Evolutionary conservation across 2,329 filamentous ascomycete genomes (phyloP), one percentile per base, ranked within the genome.

Genomic region (Akanthomyces uredinophilus): DNA sequence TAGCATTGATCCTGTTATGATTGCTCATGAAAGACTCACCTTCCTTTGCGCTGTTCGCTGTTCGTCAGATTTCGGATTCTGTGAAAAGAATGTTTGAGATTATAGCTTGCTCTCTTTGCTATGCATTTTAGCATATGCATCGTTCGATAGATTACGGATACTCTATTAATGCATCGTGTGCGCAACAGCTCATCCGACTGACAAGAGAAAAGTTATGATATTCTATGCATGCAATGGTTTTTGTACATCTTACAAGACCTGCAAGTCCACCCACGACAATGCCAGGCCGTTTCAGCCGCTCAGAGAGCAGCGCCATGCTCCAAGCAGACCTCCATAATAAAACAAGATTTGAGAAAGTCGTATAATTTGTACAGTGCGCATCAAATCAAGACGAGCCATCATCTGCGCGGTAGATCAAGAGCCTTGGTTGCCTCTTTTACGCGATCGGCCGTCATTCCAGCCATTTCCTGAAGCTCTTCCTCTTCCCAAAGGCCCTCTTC

Each of bases 401-500:
- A 50, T 52, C 58, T 55, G 37, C 29, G 60, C 41, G 41, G 29
- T 32, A 55, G 37, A 39, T 20, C 43, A 44, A 65, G 46, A 11
- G 39, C 62, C 52, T 66, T 64, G 37, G 54, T 41, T 10, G 54
- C 54, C 52, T 67, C 64, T 20, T 66, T 67, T 7, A 69, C 67
- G 35, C 61, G 68, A 16, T 68, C 68, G 10, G 70, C 73, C 50
- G 70, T 70, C 73, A 75, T 75, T 65, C 68, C 68, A 24, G 71
- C 70, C 70, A 76, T 76, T 62, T 76, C 76, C 13, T 77, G 75
- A 22, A 77, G 69, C 61, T 81, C 79, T n/a, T 87, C 84, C 65
- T 85, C 82, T 63, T 87, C 85, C 66, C 81, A 75, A 71, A 79
- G 74, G 18, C 86, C 85, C n/a, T 84, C 80, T 20, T 84, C 80